Evolutionary conservation across 2,329 filamentous ascomycete genomes (phyloP).

Genomic region (Chaetomium sp.): DNA sequence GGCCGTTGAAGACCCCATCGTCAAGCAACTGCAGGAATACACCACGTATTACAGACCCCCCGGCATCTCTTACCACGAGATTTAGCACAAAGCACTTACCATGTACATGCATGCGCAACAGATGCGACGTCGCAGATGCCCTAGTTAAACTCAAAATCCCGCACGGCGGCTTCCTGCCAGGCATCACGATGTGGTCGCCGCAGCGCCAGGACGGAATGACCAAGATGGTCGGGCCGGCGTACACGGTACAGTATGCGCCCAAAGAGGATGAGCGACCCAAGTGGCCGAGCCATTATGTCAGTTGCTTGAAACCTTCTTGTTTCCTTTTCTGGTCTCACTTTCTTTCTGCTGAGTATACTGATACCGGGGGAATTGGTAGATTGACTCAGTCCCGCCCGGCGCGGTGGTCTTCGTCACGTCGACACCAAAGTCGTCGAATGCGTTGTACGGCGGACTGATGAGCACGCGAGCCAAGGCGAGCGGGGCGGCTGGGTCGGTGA

Average conservation of each 20-base stretch:
- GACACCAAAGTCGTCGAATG: constrained; percentile 40
- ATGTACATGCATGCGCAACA: constrained; percentile 15
- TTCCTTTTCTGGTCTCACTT: not conserved
- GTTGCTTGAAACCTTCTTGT: not conserved
- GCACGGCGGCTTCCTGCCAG: constrained; percentile 48
- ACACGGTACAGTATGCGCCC: constrained; percentile 47
- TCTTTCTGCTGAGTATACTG: no score
- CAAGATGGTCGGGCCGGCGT: constrained; percentile 49
- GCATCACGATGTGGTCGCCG: constrained; percentile 49
- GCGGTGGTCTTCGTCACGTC: constrained; percentile 46
- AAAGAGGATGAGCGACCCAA: constrained; percentile 41
- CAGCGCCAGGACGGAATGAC: constrained; percentile 42
- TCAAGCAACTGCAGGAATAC: constrained; percentile 30
- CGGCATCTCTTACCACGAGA: not conserved
- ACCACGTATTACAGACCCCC: constrained; percentile 26
- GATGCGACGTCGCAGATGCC: constrained; percentile 46
- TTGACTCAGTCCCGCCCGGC: constrained; percentile 42
- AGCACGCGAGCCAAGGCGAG: constrained; percentile 38
- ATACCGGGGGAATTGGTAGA: constrained; percentile 29
- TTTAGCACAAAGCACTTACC: not conserved
- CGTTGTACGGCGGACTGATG: constrained; percentile 50
- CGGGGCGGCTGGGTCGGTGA: constrained; percentile 42
- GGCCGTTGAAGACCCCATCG: constrained; percentile 26
- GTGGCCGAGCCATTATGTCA: constrained; percentile 40
- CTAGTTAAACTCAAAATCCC: constrained; percentile 42